phyloP scores from a whole-genome alignment of 768 basidiomycete genomes.

The Cytidiella melzeri region DNA sequence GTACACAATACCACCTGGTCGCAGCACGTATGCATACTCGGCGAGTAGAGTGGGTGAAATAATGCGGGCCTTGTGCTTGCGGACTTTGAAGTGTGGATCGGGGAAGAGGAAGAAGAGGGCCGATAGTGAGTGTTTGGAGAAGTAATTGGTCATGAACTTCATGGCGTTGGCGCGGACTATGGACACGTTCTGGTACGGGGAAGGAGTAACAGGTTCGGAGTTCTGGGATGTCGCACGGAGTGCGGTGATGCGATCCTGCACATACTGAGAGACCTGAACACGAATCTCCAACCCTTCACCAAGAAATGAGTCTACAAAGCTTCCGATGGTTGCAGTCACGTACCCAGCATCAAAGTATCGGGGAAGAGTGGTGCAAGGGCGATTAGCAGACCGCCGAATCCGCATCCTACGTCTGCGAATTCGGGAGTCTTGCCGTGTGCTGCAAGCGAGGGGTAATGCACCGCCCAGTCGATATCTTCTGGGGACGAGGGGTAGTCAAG shows the following conservation, averaged over 20 bases:
- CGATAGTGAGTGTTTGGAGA: slow-evolving; percentile 81
- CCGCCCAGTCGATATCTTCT: slow-evolving; percentile 68
- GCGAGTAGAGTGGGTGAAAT: slow-evolving; percentile 96
- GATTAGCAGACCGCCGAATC: slow-evolving; percentile 92
- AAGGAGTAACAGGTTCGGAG: slow-evolving; percentile 19
- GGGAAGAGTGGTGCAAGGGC: slow-evolving; percentile 87
- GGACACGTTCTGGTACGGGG: slow-evolving; percentile 81
- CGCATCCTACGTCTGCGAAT: slow-evolving; percentile 96
- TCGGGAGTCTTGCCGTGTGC: slow-evolving; percentile 64
- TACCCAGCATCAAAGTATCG: slow-evolving; percentile 90
- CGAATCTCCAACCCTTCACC: slow-evolving; percentile 98
- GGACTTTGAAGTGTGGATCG: slow-evolving; percentile 96
- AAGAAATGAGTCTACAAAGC: too few relatives aligned
- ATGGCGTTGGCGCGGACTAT: slow-evolving; percentile 95
- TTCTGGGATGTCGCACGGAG: slow-evolving; percentile 58
- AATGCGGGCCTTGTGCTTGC: slow-evolving; percentile 98
- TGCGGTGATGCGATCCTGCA: slow-evolving; percentile 90
- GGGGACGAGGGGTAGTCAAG: slow-evolving; percentile 85
- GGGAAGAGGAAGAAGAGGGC: slow-evolving; percentile 98
- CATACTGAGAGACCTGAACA: slow-evolving; percentile 93
- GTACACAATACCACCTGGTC: slow-evolving; percentile 92
- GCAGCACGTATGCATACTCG: slow-evolving; percentile 92
- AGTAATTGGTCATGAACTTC: slow-evolving; percentile 98
- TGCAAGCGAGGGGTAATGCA: slow-evolving; percentile 73
- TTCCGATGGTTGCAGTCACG: too few relatives aligned